A percentile compares a stretch with the other conserved stretches of the same genome.
Evolutionary conservation across 768 basidiomycete genomes (phyloP).

Genomic region (Serendipita sp.): DNA sequence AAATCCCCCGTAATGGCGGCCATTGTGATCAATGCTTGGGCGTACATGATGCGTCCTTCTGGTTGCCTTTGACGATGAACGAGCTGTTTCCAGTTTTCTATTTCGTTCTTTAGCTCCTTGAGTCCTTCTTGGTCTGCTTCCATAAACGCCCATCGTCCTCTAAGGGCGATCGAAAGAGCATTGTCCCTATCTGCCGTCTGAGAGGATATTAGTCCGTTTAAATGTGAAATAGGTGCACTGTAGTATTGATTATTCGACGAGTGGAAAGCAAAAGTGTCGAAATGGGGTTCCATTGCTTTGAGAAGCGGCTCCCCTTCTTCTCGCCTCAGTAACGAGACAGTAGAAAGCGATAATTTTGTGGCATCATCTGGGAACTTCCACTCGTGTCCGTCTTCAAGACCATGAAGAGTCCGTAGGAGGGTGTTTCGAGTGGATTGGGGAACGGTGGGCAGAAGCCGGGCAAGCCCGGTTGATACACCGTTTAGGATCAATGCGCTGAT

Average conservation of each 20-base stretch:
- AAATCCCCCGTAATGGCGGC: not conserved
- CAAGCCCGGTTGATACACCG: too few relatives aligned
- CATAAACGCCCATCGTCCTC: slow-evolving; percentile 1
- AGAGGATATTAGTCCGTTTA: not conserved
- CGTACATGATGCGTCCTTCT: not conserved
- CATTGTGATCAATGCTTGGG: not conserved
- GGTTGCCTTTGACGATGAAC: not conserved
- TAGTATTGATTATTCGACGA: not conserved
- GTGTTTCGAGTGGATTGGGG: not conserved
- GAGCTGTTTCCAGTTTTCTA: not conserved
- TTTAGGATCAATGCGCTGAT: not conserved
- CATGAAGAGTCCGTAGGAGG: not conserved
- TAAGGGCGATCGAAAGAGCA: not conserved
- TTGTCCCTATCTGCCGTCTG: not conserved
- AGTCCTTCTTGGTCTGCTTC: not conserved
- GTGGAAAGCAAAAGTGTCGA: not conserved
- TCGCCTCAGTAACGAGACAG: not conserved
- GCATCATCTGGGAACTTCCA: not conserved
- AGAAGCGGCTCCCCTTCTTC: not conserved
- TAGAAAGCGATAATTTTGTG: not conserved
- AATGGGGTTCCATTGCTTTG: not conserved
- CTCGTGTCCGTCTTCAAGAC: not conserved
- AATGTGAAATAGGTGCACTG: not conserved
- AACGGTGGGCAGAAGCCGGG: not conserved
- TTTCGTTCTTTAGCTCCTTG: not conserved